Evolutionary conservation across 164 flowering plant genomes (phyloP).

Genomic region (Vitis rupestris): DNA sequence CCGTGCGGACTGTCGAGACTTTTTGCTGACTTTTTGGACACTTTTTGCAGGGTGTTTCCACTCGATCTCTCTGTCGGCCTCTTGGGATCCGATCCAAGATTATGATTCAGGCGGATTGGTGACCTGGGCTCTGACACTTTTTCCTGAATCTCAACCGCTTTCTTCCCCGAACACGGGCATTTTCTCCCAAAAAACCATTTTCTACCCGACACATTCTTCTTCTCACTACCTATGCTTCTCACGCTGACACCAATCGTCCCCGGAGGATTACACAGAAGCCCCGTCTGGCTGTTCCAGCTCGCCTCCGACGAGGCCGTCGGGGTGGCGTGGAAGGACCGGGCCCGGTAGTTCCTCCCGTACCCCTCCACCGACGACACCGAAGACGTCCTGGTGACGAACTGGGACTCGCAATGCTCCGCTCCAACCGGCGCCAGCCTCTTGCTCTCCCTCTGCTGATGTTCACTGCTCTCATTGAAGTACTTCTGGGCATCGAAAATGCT

Average conservation of each 20-base stretch:
- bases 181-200: slow-evolving; percentile 57
- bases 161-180: slow-evolving; percentile 75
- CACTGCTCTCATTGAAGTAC: slow-evolving; percentile 58
- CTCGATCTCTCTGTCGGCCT: slow-evolving; percentile 6
- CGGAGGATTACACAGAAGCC: slow-evolving; percentile 64
- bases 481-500: slow-evolving; percentile 74
- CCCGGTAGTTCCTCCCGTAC: slow-evolving; percentile 38
- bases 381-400: slow-evolving; percentile 33
- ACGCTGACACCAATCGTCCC: slow-evolving; percentile 45
- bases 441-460: slow-evolving; percentile 6
- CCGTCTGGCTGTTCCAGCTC: slow-evolving; percentile 93
- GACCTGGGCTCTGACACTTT: slow-evolving; percentile 24
- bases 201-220: slow-evolving; percentile 6
- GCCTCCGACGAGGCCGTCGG: slow-evolving; percentile 93
- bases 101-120: slow-evolving; percentile 8
- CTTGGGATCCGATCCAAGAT: slow-evolving; percentile 2
- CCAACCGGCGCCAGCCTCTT: slow-evolving; percentile 12
- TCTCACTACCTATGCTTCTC: slow-evolving; percentile 16
- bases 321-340: slow-evolving; percentile 65
- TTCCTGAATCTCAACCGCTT: slow-evolving; percentile 63
- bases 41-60: slow-evolving; percentile 3
- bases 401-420: slow-evolving; percentile 8
- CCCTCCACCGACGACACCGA: slow-evolving; percentile 58
- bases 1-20: not conserved
- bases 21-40: slow-evolving; percentile 4